Percentiles rank a stretch among this genome's conserved stretches.
Conservation (phyloP, 768 basidiomycete species). For the Lanmaoa pseudosensibilis region DNA sequence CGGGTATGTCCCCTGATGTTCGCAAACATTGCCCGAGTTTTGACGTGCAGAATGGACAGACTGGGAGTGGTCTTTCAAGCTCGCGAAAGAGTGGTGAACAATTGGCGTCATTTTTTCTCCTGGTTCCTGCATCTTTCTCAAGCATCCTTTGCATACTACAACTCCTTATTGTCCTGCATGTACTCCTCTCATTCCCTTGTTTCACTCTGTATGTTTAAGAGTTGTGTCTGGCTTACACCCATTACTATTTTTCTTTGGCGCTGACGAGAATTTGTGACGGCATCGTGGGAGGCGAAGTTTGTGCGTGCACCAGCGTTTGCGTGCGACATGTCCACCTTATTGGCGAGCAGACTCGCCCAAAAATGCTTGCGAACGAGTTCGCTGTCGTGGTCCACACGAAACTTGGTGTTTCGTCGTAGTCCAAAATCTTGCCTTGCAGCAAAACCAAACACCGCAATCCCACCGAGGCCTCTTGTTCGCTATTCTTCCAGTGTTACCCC, state of each 20-base stretch:
- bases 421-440: neutral
- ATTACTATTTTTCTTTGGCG: neutral
- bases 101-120: constrained; percentile 2
- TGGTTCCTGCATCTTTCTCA: constrained; percentile 26
- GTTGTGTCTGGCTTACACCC: constrained; percentile 11
- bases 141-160: constrained; percentile 31
- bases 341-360: constrained; percentile 5
- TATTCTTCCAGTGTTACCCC: constrained; percentile 15
- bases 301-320: neutral
- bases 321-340: constrained; percentile 10
- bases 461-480: constrained; percentile 13
- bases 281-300: neutral
- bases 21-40: neutral
- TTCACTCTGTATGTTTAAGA: constrained; percentile 22
- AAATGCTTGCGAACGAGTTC: neutral
- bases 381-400: neutral
- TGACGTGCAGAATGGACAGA: constrained; percentile 23
- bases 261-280: neutral
- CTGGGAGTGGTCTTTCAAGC: constrained; percentile 79
- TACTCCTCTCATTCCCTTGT: constrained; percentile 15
- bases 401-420: neutral
- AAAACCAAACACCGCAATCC: neutral
- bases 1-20: constrained; percentile 51
- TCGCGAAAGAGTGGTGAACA: constrained; percentile 86
- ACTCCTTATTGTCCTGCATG: constrained; percentile 27